A percentile compares a stretch with the other conserved stretches of the same genome.
Conservation (phyloP, 352 stramenopile genomes). For the Blastocystis sp. region DNA sequence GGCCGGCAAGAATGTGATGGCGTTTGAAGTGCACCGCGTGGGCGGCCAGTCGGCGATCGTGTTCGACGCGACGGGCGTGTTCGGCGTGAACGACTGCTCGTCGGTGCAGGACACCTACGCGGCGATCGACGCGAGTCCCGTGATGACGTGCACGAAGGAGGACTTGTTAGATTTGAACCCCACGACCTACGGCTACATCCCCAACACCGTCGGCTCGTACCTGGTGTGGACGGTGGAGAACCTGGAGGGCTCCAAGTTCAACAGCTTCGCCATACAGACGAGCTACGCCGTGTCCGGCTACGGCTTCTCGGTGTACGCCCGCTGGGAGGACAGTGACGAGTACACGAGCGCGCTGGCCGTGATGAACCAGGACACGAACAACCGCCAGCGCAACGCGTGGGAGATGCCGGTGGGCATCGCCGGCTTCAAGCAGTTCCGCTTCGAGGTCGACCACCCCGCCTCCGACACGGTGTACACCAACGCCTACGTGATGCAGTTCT, state of each 20-base stretch:
- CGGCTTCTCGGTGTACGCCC: neutral
- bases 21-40: neutral
- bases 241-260: constrained; percentile 32
- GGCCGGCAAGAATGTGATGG: constrained; percentile 6
- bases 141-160: neutral
- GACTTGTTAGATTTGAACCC: neutral
- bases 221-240: constrained; percentile 5
- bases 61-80: constrained; percentile 13
- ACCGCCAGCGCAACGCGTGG: neutral
- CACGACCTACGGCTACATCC: neutral
- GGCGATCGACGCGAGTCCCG: neutral
- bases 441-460: neutral
- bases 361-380: neutral
- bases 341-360: neutral
- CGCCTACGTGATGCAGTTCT: neutral
- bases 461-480: neutral
- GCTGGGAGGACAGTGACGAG: neutral
- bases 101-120: neutral
- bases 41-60: neutral
- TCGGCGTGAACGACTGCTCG: neutral
- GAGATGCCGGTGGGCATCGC: neutral
- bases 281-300: neutral
- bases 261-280: neutral
- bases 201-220: neutral
- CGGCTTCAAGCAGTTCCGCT: neutral